These are phyloP conservation scores for Lachnellula suecica DNA, from an alignment of 2,329 filamentous ascomycete species.

Conservation along the genomic window DNA sequence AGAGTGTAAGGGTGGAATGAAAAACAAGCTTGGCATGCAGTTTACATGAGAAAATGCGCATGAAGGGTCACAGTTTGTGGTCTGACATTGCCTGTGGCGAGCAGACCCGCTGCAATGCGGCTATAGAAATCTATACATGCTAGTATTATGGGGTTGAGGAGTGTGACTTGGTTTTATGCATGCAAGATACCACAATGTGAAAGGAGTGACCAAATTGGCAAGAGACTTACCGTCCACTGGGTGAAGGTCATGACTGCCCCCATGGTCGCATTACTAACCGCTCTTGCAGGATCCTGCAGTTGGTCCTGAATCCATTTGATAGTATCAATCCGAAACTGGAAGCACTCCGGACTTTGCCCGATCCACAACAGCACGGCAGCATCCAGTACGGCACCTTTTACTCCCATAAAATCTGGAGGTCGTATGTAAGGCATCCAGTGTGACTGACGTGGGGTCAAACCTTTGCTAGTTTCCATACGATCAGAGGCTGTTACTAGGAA, in stretches of 20 bases:
- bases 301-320: slow-evolving; percentile 16
- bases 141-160: not conserved
- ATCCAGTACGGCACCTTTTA: slow-evolving; percentile 14
- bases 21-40: not conserved
- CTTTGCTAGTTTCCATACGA: slow-evolving; percentile 7
- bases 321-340: slow-evolving; percentile 15
- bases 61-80: not conserved
- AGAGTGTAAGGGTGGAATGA: not conserved
- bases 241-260: slow-evolving; percentile 19
- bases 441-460: slow-evolving; percentile 14
- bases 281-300: slow-evolving; percentile 7
- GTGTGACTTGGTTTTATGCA: not conserved
- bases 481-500: slow-evolving; percentile 12
- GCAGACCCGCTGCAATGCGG: too few relatives aligned
- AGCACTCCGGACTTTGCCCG: slow-evolving; percentile 13
- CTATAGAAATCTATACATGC: too few relatives aligned
- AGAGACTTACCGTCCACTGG: slow-evolving; percentile 18
- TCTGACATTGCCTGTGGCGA: too few relatives aligned
- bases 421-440: slow-evolving; percentile 17
- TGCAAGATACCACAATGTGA: not conserved
- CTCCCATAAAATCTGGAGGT: slow-evolving; percentile 9
- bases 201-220: not conserved
- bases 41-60: not conserved
- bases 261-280: slow-evolving; percentile 10
- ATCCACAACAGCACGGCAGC: slow-evolving; percentile 13